These are phyloP conservation scores for Teunomyces tritomae DNA, from an alignment of 805 yeast species.

Conservation along the genomic window DNA sequence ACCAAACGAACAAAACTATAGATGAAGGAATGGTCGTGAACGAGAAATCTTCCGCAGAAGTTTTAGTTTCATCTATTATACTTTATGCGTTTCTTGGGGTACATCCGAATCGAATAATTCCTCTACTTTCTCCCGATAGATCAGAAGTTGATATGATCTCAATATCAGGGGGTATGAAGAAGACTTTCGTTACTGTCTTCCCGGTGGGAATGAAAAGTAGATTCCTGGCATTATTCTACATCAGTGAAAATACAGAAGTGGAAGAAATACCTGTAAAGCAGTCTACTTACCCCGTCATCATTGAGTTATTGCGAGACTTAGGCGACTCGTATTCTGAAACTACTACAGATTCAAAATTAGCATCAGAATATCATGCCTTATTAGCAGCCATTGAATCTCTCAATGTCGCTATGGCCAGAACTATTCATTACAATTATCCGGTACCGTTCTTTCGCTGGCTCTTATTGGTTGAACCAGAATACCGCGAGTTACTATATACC, in stretches of 20 bases:
- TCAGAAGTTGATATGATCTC: slow-evolving; percentile 20
- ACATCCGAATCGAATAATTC: slow-evolving; percentile 29
- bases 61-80: slow-evolving; percentile 18
- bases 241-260: neutral
- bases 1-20: slow-evolving; percentile 10
- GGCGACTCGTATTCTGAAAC: neutral
- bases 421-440: slow-evolving; percentile 21
- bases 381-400: slow-evolving; percentile 10
- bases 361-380: slow-evolving; percentile 1
- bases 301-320: slow-evolving; percentile 6
- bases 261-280: neutral
- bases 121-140: slow-evolving; percentile 23
- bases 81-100: slow-evolving; percentile 29
- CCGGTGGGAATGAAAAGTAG: neutral
- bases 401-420: slow-evolving; percentile 11
- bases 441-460: slow-evolving; percentile 32
- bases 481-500: slow-evolving; percentile 16
- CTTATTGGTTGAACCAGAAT: slow-evolving; percentile 14
- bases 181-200: slow-evolving; percentile 1
- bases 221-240: slow-evolving; percentile 3
- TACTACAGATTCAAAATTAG: neutral
- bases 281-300: slow-evolving; percentile 7
- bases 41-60: slow-evolving; percentile 10
- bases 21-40: neutral
- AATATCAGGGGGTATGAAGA: slow-evolving; percentile 16